These are phyloP conservation scores for Meripilus lineatus DNA, from an alignment of 1,284 basidiomycete genomes.

Conservation along the genomic window DNA sequence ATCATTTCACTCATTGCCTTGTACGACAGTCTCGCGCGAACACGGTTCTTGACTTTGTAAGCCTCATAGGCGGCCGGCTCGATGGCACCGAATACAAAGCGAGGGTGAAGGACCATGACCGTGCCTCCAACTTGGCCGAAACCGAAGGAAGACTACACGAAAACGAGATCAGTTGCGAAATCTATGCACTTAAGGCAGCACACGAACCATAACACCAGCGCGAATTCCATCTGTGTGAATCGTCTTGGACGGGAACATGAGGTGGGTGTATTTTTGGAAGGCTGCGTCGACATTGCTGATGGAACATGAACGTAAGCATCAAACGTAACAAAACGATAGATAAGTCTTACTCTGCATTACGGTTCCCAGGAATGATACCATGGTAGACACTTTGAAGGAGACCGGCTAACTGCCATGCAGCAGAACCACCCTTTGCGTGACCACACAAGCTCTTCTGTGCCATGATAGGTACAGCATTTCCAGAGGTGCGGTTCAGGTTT, in stretches of 20 bases:
- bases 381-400: constrained; percentile 83
- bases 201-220: constrained; percentile 78
- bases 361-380: constrained; percentile 94
- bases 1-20: constrained; percentile 94
- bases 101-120: constrained; percentile 85
- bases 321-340: background rate
- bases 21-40: constrained; percentile 76
- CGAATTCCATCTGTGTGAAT: constrained; percentile 92
- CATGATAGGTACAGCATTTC: constrained; percentile 95
- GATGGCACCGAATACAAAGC: constrained; percentile 84
- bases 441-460: constrained; percentile 97
- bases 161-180: background rate
- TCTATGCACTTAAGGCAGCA: background rate
- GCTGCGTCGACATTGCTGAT: constrained; percentile 87
- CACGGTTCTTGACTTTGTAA: constrained; percentile 71
- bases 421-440: constrained; percentile 95
- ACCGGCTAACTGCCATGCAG: constrained; percentile 97
- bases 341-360: constrained; percentile 82
- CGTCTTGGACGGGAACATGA: constrained; percentile 96
- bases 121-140: constrained; percentile 99
- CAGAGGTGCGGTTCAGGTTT: constrained; percentile 81
- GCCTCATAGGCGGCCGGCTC: constrained; percentile 68
- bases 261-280: constrained; percentile 85
- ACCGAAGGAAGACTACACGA: constrained; percentile 84
- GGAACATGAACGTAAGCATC: constrained; percentile 17